Evolutionary conservation across 805 yeast genomes (phyloP).

Genomic region (Saturnispora sanitii): DNA sequence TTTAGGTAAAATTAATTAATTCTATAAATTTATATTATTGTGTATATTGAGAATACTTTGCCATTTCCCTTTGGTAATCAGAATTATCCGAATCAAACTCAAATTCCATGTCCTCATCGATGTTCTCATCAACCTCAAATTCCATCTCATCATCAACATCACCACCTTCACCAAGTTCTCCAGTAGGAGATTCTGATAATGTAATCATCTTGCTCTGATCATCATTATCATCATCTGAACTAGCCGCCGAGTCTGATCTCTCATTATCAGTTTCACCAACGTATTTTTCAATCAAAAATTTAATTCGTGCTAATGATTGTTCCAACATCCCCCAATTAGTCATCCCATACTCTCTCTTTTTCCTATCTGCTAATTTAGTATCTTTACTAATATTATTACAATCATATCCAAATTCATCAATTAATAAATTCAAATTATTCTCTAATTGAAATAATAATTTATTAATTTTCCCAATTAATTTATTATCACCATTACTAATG

Average conservation of each 20-base stretch:
- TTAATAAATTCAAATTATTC: constrained; percentile 5
- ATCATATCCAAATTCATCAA: constrained; percentile 5
- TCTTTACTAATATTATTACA: background rate
- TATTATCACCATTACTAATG: background rate
- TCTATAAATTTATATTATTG: background rate
- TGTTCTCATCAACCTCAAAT: too few relatives aligned
- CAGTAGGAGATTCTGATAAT: constrained; percentile 9
- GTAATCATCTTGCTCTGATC: background rate
- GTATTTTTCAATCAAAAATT: too few relatives aligned
- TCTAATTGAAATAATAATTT: too few relatives aligned
- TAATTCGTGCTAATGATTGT: too few relatives aligned
- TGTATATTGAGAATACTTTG: constrained; percentile 3
- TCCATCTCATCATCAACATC: background rate
- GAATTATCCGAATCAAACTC: constrained; percentile 9
- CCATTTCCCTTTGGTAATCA: constrained; percentile 6
- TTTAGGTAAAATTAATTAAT: too few relatives aligned
- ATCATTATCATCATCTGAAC: too few relatives aligned
- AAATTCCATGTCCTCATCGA: too few relatives aligned
- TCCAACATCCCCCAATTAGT: too few relatives aligned
- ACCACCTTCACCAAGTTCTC: background rate
- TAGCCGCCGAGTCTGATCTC: too few relatives aligned
- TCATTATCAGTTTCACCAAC: constrained; percentile 27
- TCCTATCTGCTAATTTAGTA: background rate
- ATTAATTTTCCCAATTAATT: background rate
- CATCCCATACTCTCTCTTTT: too few relatives aligned